Conservation (phyloP, 306 rosid species). For the Inga laurina region DNA sequence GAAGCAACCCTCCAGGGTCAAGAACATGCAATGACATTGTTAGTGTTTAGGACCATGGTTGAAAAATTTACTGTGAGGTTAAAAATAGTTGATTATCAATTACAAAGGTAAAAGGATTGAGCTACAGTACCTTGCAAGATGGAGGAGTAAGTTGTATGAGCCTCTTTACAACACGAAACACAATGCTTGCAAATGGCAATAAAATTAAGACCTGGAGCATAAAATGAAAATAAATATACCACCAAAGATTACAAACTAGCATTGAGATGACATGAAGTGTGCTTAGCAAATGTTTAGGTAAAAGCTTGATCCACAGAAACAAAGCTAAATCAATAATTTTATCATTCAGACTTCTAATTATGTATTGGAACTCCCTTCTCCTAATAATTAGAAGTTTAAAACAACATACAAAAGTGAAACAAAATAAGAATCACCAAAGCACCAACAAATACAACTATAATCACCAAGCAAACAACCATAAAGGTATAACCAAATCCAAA, state of each 20-base stretch:
- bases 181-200: constrained; percentile 73
- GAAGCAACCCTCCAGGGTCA: neutral
- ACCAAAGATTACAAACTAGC: constrained; percentile 4
- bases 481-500: neutral
- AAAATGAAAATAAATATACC: neutral
- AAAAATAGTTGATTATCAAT: neutral
- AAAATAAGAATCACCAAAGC: neutral
- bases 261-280: neutral
- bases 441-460: neutral
- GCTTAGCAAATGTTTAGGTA: neutral
- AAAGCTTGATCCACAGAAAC: neutral
- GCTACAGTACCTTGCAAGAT: constrained; percentile 62
- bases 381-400: neutral
- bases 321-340: neutral
- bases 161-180: constrained; percentile 80
- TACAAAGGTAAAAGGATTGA: neutral
- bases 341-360: neutral
- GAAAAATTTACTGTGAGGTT: neutral
- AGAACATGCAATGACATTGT: constrained; percentile 4
- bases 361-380: neutral
- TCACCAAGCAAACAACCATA: neutral
- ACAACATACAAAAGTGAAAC: neutral
- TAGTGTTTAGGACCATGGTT: constrained; percentile 4
- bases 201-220: constrained; percentile 75
- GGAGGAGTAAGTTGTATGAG: constrained; percentile 80